Conservation (phyloP, 2,329 filamentous ascomycete species). For the Blastomyces parvus region DNA sequence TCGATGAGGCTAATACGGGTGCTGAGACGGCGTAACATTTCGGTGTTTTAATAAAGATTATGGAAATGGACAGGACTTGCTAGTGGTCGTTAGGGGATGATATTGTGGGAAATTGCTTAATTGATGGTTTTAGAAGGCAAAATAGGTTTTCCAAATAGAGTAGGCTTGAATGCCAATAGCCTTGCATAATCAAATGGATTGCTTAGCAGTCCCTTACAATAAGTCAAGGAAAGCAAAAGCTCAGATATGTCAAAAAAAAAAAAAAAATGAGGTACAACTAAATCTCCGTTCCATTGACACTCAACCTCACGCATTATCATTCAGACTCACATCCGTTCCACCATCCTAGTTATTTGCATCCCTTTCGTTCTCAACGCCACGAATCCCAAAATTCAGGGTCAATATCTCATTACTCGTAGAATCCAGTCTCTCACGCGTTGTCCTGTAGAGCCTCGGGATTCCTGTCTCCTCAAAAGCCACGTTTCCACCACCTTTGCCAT, state of each 20-base stretch:
- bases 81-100: neutral
- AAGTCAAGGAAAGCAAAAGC: too few relatives aligned
- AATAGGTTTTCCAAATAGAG: neutral
- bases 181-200: neutral
- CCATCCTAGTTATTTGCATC: neutral
- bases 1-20: neutral
- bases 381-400: neutral
- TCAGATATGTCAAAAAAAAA: too few relatives aligned
- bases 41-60: neutral
- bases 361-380: neutral
- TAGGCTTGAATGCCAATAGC: neutral
- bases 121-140: neutral
- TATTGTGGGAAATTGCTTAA: neutral
- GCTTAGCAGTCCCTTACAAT: too few relatives aligned
- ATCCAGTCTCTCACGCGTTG: conserved; percentile 22
- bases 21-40: neutral
- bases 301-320: neutral
- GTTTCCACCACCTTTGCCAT: neutral
- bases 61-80: neutral
- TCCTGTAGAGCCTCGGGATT: conserved; percentile 28
- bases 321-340: neutral
- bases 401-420: conserved; percentile 18
- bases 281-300: too few relatives aligned
- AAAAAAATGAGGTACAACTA: too few relatives aligned
- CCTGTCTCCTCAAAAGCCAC: conserved; percentile 21